phyloP scores from a whole-genome alignment of 768 basidiomycete species.

The Rhizopogon rudus region DNA sequence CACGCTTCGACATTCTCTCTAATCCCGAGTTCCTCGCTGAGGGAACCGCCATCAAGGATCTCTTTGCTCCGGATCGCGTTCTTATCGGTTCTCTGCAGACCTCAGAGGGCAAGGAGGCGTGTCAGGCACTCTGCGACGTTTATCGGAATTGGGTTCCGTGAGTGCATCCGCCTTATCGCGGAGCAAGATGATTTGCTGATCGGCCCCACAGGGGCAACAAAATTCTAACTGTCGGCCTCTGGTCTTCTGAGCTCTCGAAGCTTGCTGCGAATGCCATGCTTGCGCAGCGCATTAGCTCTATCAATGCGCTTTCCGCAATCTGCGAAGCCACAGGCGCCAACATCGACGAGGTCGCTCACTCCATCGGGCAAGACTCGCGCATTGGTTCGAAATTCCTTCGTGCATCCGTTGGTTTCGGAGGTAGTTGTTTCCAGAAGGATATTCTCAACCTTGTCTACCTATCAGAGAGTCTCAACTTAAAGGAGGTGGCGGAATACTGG shows the following conservation, averaged over 20 bases:
- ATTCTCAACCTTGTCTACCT: conserved; percentile 99
- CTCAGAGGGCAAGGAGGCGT: conserved; percentile 78
- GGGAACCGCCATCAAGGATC: conserved; percentile 91
- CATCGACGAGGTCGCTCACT: conserved; percentile 95
- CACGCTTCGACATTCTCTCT: conserved; percentile 95
- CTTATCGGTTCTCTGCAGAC: conserved; percentile 96
- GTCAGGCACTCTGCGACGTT: conserved; percentile 67
- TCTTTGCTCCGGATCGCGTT: conserved; percentile 89
- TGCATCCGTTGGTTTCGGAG: conserved; percentile 94
- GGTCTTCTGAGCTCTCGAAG: conserved; percentile 98
- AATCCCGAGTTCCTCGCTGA: conserved; percentile 99
- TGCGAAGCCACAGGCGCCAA: conserved; percentile 99
- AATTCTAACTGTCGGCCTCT: conserved; percentile 92
- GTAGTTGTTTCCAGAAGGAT: conserved; percentile 99
- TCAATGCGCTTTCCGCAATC: conserved; percentile 97
- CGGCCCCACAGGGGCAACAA: conserved; percentile 47
- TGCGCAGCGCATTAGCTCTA: conserved; percentile 96
- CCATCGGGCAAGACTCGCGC: conserved; percentile 89
- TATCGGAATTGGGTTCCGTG: conserved; percentile 97
- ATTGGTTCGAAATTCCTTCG: conserved; percentile 95
- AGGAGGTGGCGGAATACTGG: conserved; percentile 98
- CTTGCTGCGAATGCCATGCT: conserved; percentile 99
- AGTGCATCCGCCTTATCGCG: conserved; percentile 27
- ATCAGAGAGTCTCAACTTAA: conserved; percentile 88
- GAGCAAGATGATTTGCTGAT: conserved; percentile 4